phyloP scores from a whole-genome alignment of 805 yeast species.

The Hanseniaspora valbyensis region DNA sequence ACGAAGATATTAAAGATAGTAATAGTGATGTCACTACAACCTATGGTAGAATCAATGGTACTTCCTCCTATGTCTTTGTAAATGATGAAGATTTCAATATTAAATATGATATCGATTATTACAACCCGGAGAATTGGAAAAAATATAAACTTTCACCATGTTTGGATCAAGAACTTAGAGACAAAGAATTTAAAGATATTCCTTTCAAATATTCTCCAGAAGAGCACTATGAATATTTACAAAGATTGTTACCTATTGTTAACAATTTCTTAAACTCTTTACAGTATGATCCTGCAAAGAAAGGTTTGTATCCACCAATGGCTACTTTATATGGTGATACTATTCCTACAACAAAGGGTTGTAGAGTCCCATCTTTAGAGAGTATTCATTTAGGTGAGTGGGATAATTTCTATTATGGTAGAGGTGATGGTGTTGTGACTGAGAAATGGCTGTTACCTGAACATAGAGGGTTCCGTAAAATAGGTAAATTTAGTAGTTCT shows the following conservation, averaged over 20 bases:
- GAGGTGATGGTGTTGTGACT: slow-evolving; percentile 89
- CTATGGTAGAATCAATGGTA: slow-evolving; percentile 3
- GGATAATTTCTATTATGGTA: slow-evolving; percentile 68
- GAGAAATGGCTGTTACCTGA: slow-evolving; percentile 77
- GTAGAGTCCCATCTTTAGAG: slow-evolving; percentile 48
- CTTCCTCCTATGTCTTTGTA: slow-evolving; percentile 34
- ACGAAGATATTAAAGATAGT: too few relatives aligned
- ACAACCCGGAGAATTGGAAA: slow-evolving; percentile 71
- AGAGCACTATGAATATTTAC: slow-evolving; percentile 55
- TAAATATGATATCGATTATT: slow-evolving; percentile 57
- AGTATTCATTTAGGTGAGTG: slow-evolving; percentile 64
- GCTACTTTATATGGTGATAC: slow-evolving; percentile 70
- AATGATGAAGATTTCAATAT: slow-evolving; percentile 45
- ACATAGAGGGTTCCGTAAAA: slow-evolving; percentile 57
- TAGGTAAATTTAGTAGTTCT: slow-evolving; percentile 50
- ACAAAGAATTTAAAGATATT: slow-evolving; percentile 13
- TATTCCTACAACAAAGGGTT: slow-evolving; percentile 78
- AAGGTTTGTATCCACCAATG: slow-evolving; percentile 61
- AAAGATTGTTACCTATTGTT: slow-evolving; percentile 49
- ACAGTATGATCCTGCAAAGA: slow-evolving; percentile 39
- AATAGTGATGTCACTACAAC: too few relatives aligned
- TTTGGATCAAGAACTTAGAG: slow-evolving; percentile 31
- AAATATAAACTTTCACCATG: slow-evolving; percentile 60
- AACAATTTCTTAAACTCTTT: slow-evolving; percentile 48
- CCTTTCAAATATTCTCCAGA: slow-evolving; percentile 22